phyloP scores from a whole-genome alignment of 73 alveolate genomes.

The Paramecium caudatum region DNA sequence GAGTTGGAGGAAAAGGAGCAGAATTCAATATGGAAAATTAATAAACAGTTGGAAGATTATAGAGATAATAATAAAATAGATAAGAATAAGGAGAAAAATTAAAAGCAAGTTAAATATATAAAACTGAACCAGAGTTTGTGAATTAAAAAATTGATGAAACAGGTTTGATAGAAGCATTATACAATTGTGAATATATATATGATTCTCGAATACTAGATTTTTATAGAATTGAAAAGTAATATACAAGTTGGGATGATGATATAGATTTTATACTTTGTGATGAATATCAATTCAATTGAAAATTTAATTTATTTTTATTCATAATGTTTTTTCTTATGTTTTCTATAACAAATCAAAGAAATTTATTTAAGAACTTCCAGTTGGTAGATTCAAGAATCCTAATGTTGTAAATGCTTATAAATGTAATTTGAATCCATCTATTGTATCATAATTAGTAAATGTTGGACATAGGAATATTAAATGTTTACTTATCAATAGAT shows the following conservation, averaged over 20 bases:
- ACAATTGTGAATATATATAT: constrained; percentile 43
- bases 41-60: background rate
- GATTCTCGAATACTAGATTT: constrained; percentile 6
- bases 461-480: constrained; percentile 63
- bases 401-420: constrained; percentile 36
- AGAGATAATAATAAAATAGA: background rate
- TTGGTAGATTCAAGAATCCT: constrained; percentile 62
- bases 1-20: background rate
- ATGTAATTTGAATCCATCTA: constrained; percentile 48
- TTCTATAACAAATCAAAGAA: constrained; percentile 51
- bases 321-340: constrained; percentile 19
- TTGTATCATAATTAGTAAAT: constrained; percentile 45
- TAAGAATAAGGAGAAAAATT: background rate
- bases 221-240: background rate
- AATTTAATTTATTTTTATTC: background rate
- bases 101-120: background rate
- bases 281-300: constrained; percentile 8
- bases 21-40: background rate
- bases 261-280: constrained; percentile 7
- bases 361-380: constrained; percentile 48
- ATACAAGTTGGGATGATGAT: constrained; percentile 32
- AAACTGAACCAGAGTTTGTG: constrained; percentile 9
- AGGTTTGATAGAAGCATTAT: constrained; percentile 22
- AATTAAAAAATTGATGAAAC: background rate
- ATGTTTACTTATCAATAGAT: constrained; percentile 33